These are phyloP conservation scores for Cladosporium sp. DNA, from an alignment of 2,329 filamentous ascomycete species.

Conservation along the genomic window DNA sequence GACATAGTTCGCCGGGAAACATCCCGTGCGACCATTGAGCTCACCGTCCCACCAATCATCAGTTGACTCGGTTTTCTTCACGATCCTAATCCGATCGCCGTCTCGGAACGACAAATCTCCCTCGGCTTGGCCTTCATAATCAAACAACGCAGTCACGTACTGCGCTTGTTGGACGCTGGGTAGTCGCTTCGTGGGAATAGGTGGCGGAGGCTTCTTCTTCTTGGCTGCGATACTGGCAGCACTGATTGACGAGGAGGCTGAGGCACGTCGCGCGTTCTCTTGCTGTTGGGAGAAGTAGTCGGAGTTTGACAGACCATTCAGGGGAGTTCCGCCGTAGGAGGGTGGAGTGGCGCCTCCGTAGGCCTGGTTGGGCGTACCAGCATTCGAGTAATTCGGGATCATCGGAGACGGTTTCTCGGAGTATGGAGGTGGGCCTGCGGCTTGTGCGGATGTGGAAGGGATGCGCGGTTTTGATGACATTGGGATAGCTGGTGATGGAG, in stretches of 20 bases:
- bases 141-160: slow-evolving; percentile 62
- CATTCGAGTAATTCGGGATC: slow-evolving; percentile 18
- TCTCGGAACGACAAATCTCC: slow-evolving; percentile 73
- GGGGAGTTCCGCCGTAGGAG: slow-evolving; percentile 28
- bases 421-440: slow-evolving; percentile 13
- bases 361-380: slow-evolving; percentile 13
- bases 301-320: slow-evolving; percentile 26
- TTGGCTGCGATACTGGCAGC: slow-evolving; percentile 42
- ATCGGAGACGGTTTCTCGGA: slow-evolving; percentile 12
- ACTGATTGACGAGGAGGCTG: slow-evolving; percentile 30
- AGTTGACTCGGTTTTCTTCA: slow-evolving; percentile 73
- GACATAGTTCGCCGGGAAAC: slow-evolving; percentile 77
- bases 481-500: slow-evolving; percentile 11
- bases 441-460: slow-evolving; percentile 14
- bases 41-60: slow-evolving; percentile 91
- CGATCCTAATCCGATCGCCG: slow-evolving; percentile 70
- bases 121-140: slow-evolving; percentile 64
- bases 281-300: slow-evolving; percentile 26
- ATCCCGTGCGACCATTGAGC: slow-evolving; percentile 61
- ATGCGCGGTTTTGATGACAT: slow-evolving; percentile 24
- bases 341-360: slow-evolving; percentile 30
- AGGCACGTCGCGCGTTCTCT: slow-evolving; percentile 23
- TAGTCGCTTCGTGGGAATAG: slow-evolving; percentile 60
- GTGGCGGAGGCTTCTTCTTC: slow-evolving; percentile 75
- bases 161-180: slow-evolving; percentile 42